Evolutionary conservation across 352 stramenopile species (phyloP), one percentile per base, ranked within the genome.

Genomic region (Pythium guiyangense): DNA sequence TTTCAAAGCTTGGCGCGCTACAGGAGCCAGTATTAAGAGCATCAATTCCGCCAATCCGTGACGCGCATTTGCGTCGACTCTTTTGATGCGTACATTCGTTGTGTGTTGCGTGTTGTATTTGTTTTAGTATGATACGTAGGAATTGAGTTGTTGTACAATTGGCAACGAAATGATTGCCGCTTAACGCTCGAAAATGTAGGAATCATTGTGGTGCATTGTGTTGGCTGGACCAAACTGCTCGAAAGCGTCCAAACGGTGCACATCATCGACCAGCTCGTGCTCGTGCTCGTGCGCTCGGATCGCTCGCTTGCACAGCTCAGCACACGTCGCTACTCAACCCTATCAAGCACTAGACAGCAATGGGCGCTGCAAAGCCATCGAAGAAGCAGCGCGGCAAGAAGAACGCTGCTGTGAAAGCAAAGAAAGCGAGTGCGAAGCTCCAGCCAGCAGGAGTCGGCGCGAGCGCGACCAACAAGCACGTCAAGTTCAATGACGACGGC

Each of bases 371-470:
- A 9, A 91, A 88, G 60, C 78, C 67, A 46, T 90, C 80, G 22
- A 88, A 90, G 76, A 90, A 91, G 69, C 78, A 89, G 64, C 78
- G 80, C 49, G 77, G 77, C 57, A 89, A 88, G 73, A 63, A 76
- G 47, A 91, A 89, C 57, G 66, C 69, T 31, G 63, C 57, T 26
- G 26, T 49, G 26, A 74, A 70, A 39, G 55, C 50, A 44, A 74
- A 66, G 57, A 63, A 63, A 25, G 49, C 29, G 48, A 49, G 20
- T n/a, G 18, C 52, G 18, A n/a, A 44, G 39, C 14, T 22, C 14
- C 39, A 26, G 42, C 42, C 17, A 52, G 11, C 22, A 45, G 20
- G 57, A 62, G 50, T 53, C 58, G 29, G 17, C 31, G 71, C 73
- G 31, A 22, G 15, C 17, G 52, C 11, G 34, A 47, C 14, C 9